phyloP scores from a whole-genome alignment of 169 alveolate species.

The Plasmodium adleri region DNA sequence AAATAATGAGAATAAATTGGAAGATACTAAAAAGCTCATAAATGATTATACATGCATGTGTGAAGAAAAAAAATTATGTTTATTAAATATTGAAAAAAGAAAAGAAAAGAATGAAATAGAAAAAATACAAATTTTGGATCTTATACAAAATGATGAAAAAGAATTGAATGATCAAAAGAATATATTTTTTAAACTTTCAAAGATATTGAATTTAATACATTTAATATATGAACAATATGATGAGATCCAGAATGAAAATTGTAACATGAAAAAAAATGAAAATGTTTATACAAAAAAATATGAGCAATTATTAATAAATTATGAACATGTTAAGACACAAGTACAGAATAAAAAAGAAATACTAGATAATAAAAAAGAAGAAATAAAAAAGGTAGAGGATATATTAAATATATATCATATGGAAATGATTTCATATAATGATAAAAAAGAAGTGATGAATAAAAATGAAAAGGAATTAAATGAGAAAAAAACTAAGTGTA shows the following conservation, averaged over 20 bases:
- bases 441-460: constrained; percentile 1
- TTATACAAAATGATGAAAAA: constrained; percentile 44
- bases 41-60: not conserved
- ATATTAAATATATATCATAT: not conserved
- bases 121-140: constrained; percentile 20
- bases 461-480: constrained; percentile 11
- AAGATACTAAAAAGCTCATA: not conserved
- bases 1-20: constrained; percentile 18
- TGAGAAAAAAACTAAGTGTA: not conserved
- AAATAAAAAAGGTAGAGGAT: constrained; percentile 7
- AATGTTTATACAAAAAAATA: not conserved
- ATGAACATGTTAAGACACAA: not conserved
- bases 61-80: constrained; percentile 11
- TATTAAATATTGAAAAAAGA: constrained; percentile 11
- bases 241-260: constrained; percentile 9
- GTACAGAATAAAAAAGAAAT: constrained; percentile 4
- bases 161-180: constrained; percentile 27
- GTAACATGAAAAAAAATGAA: not conserved
- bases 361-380: not conserved
- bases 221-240: constrained; percentile 37
- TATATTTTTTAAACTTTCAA: constrained; percentile 56
- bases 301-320: constrained; percentile 5
- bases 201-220: constrained; percentile 34
- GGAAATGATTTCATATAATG: constrained; percentile 3
- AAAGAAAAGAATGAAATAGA: constrained; percentile 48